Percentiles rank a stretch among this genome's conserved stretches.
Conservation (phyloP, 345 rosid species). For the Lepidium didymum region DNA sequence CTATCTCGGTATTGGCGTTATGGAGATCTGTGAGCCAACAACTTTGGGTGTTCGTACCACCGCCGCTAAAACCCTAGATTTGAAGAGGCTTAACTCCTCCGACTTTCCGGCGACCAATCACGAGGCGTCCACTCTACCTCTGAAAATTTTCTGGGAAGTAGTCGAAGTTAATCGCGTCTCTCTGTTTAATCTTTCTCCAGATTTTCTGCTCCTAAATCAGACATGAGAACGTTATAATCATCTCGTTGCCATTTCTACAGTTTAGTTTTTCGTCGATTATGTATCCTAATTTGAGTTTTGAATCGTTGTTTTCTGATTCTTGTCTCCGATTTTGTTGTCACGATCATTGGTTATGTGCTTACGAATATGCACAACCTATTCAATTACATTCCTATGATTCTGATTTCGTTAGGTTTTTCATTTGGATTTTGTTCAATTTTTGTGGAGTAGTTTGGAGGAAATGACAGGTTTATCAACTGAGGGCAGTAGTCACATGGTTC, state of each 20-base stretch:
- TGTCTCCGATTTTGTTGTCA: neutral
- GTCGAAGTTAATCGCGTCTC: neutral
- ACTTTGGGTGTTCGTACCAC: slow-evolving; percentile 28
- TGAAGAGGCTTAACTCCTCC: slow-evolving; percentile 29
- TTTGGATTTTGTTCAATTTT: neutral
- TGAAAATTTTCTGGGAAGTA: slow-evolving; percentile 12
- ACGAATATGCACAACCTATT: neutral
- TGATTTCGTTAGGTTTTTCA: neutral
- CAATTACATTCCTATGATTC: neutral
- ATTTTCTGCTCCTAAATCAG: slow-evolving; percentile 13
- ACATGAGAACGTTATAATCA: neutral
- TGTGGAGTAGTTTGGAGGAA: neutral
- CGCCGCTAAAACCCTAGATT: slow-evolving; percentile 39
- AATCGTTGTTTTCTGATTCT: neutral
- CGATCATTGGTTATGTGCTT: neutral
- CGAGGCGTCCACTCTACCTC: slow-evolving; percentile 3
- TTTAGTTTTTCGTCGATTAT: neutral
- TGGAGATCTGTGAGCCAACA: slow-evolving; percentile 22
- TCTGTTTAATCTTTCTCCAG: neutral
- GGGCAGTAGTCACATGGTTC: slow-evolving; percentile 50
- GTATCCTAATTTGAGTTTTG: neutral
- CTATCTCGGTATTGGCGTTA: neutral
- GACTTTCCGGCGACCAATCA: neutral
- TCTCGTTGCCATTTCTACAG: slow-evolving; percentile 10
- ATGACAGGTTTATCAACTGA: slow-evolving; percentile 1